phyloP scores from a whole-genome alignment of 2,329 filamentous ascomycete species.

The Colletotrichum godetiae region DNA sequence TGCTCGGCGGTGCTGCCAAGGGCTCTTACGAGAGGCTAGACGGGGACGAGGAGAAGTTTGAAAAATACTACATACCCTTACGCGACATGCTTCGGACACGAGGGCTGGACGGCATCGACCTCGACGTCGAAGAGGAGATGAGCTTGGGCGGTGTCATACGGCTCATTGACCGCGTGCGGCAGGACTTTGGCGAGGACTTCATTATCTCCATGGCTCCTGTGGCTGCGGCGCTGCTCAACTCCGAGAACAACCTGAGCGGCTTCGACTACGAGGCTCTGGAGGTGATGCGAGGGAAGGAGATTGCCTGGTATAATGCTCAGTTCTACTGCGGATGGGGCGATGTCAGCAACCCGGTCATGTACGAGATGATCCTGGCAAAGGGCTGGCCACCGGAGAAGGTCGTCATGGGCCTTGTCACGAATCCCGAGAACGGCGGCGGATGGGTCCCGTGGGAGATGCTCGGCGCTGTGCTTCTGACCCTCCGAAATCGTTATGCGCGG shows the following conservation, averaged over 20 bases:
- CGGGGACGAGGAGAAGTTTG: slow-evolving; percentile 70
- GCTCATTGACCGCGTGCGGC: slow-evolving; percentile 74
- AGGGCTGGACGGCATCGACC: slow-evolving; percentile 76
- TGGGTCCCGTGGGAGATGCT: slow-evolving; percentile 62
- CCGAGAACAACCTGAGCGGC: slow-evolving; percentile 75
- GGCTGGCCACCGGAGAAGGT: slow-evolving; percentile 81
- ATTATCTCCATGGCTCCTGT: slow-evolving; percentile 87
- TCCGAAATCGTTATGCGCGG: slow-evolving; percentile 64
- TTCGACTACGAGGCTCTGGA: slow-evolving; percentile 86
- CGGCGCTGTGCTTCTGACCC: slow-evolving; percentile 52
- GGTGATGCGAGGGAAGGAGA: slow-evolving; percentile 70
- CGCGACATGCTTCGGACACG: slow-evolving; percentile 71
- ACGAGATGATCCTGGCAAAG: slow-evolving; percentile 62
- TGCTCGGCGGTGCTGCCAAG: slow-evolving; percentile 87
- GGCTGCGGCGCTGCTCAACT: slow-evolving; percentile 74
- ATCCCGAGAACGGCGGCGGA: slow-evolving; percentile 75
- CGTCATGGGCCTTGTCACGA: slow-evolving; percentile 85
- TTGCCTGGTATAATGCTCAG: slow-evolving; percentile 90
- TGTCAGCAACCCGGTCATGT: slow-evolving; percentile 57
- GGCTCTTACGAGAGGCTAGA: slow-evolving; percentile 75
- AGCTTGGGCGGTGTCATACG: slow-evolving; percentile 73
- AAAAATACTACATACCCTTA: slow-evolving; percentile 78
- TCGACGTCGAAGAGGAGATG: slow-evolving; percentile 85
- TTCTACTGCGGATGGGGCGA: slow-evolving; percentile 93
- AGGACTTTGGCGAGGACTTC: slow-evolving; percentile 77